Percentiles rank a stretch among this genome's conserved stretches.
These are phyloP conservation scores for Coemansia sp. DNA, from an alignment of 192 early-diverging fungal genomes.

Conservation along the genomic window DNA sequence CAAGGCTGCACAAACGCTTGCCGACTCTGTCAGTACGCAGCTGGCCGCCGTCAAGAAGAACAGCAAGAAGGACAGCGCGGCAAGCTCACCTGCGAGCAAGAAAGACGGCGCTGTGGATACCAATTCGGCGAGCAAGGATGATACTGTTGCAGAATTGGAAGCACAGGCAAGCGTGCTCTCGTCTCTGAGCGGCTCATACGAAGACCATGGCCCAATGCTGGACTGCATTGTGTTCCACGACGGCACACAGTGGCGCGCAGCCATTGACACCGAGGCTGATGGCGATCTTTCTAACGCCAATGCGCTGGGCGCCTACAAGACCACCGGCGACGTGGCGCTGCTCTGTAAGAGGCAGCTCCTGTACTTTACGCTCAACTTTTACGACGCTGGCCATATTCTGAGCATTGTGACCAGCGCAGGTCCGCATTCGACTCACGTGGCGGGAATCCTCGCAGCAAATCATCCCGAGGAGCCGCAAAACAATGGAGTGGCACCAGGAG, in stretches of 20 bases:
- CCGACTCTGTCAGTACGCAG: slow-evolving; percentile 29
- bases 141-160: slow-evolving; percentile 42
- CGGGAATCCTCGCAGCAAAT: slow-evolving; percentile 88
- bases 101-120: slow-evolving; percentile 15
- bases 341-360: slow-evolving; percentile 80
- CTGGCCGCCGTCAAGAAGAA: slow-evolving; percentile 31
- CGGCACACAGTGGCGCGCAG: slow-evolving; percentile 85
- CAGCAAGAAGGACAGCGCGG: slow-evolving; percentile 8
- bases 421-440: slow-evolving; percentile 94
- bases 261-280: slow-evolving; percentile 72
- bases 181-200: slow-evolving; percentile 61
- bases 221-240: slow-evolving; percentile 91
- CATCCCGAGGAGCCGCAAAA: slow-evolving; percentile 81
- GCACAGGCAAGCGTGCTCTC: slow-evolving; percentile 69
- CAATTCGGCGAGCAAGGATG: slow-evolving; percentile 17
- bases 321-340: slow-evolving; percentile 69
- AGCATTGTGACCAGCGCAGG: slow-evolving; percentile 84
- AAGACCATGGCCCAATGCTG: slow-evolving; percentile 76
- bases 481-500: slow-evolving; percentile 94
- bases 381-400: slow-evolving; percentile 75
- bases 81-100: background rate
- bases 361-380: slow-evolving; percentile 92
- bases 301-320: slow-evolving; percentile 73
- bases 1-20: slow-evolving; percentile 29
- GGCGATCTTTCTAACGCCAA: slow-evolving; percentile 73